These are phyloP conservation scores for Saccharomycopsis oosterbeekiorum DNA, from an alignment of 805 yeast genomes.

Conservation along the genomic window DNA sequence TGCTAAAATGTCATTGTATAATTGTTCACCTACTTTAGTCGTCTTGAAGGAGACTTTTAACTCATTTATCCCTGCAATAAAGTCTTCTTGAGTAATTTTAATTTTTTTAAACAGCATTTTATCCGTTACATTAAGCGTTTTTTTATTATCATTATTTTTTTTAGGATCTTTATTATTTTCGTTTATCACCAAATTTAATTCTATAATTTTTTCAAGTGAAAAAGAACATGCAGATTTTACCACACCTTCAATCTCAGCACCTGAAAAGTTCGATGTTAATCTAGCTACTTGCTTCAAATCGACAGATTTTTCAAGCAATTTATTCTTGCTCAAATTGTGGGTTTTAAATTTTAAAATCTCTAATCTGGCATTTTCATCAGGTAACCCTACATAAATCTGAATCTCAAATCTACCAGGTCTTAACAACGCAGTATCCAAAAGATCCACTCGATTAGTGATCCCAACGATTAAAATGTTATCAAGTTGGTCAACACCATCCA, in stretches of 20 bases:
- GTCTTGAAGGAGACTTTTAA: slow-evolving; percentile 64
- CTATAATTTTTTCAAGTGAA: slow-evolving; percentile 77
- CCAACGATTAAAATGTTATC: slow-evolving; percentile 94
- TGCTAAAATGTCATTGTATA: slow-evolving; percentile 46
- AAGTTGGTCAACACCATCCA: slow-evolving; percentile 98
- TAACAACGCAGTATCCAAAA: slow-evolving; percentile 93
- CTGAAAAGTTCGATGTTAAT: slow-evolving; percentile 89
- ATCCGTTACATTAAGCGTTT: slow-evolving; percentile 73
- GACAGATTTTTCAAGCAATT: slow-evolving; percentile 72
- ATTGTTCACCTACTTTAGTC: slow-evolving; percentile 60
- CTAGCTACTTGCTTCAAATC: slow-evolving; percentile 71
- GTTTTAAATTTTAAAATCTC: slow-evolving; percentile 92
- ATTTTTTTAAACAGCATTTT: slow-evolving; percentile 90
- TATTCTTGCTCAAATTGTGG: slow-evolving; percentile 76
- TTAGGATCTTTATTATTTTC: slow-evolving; percentile 47
- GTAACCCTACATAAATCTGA: slow-evolving; percentile 89
- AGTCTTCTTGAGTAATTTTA: slow-evolving; percentile 92
- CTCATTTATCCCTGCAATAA: slow-evolving; percentile 65
- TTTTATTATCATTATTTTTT: slow-evolving; percentile 65
- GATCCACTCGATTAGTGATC: slow-evolving; percentile 99
- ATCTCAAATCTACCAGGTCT: slow-evolving; percentile 99
- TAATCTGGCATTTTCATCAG: slow-evolving; percentile 85
- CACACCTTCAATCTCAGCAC: slow-evolving; percentile 97
- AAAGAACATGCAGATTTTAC: slow-evolving; percentile 92
- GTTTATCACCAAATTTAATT: slow-evolving; percentile 67